Conservation (phyloP, 257 asterid species). For the Verbascum thapsus region DNA sequence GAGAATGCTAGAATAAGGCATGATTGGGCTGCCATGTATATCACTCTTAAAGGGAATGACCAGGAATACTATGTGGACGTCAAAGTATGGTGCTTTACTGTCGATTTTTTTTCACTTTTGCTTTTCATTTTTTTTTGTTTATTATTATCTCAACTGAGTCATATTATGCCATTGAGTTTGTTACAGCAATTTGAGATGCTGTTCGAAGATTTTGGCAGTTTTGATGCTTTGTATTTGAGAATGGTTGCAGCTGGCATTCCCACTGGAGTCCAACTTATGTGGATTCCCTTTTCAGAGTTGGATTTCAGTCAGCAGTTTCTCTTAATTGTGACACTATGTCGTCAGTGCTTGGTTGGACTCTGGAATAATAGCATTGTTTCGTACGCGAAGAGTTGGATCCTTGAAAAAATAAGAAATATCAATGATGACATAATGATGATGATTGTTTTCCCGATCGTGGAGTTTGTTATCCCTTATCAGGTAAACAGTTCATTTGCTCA, state of each 20-base stretch:
- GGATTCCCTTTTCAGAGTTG: conserved; percentile 90
- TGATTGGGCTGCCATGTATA: conserved; percentile 88
- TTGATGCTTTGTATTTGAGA: conserved; percentile 87
- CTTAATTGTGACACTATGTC: conserved; percentile 51
- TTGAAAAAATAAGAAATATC: conserved; percentile 43
- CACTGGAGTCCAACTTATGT: conserved; percentile 87
- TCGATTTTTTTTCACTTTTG: conserved; percentile 22
- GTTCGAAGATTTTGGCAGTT: conserved; percentile 92
- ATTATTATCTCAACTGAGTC: conserved; percentile 1
- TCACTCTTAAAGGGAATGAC: conserved; percentile 82
- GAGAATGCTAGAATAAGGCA: conserved; percentile 93
- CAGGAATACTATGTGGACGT: conserved; percentile 77
- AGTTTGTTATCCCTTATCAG: conserved; percentile 80
- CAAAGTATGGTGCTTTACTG: conserved; percentile 52
- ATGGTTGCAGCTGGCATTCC: conserved; percentile 84
- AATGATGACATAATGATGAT: conserved; percentile 83
- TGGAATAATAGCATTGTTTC: conserved; percentile 59
- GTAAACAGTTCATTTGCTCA: conserved; percentile 43
- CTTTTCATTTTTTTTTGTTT: conserved; percentile 8
- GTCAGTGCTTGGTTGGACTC: conserved; percentile 58
- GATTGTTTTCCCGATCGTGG: conserved; percentile 79
- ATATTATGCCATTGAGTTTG: conserved; percentile 27
- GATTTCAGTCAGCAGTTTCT: conserved; percentile 66
- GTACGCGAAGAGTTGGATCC: conserved; percentile 53
- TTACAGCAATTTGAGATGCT: conserved; percentile 80